phyloP scores from a whole-genome alignment of 2,329 filamentous ascomycete genomes.

The Xylogone sp. region DNA sequence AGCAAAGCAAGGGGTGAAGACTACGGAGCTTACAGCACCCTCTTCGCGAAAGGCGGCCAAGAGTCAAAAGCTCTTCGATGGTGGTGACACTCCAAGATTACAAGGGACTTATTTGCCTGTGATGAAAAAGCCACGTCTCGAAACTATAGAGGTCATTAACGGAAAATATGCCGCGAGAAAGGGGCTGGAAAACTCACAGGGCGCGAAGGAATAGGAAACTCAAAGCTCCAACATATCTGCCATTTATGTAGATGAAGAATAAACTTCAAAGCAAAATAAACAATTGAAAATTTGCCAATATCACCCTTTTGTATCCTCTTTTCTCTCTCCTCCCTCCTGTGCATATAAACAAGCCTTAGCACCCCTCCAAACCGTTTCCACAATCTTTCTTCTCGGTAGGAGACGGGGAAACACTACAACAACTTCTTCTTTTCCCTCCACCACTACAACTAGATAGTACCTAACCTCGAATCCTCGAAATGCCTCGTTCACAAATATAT shows the following conservation, averaged over 20 bases:
- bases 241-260: background rate
- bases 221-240: constrained; percentile 16
- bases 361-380: constrained; percentile 90
- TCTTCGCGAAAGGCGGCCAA: constrained; percentile 28
- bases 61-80: constrained; percentile 46
- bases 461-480: constrained; percentile 88
- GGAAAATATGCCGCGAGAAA: constrained; percentile 59
- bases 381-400: constrained; percentile 67
- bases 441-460: constrained; percentile 86
- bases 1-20: constrained; percentile 33
- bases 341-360: constrained; percentile 79
- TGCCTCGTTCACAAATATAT: constrained; percentile 92
- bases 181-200: constrained; percentile 50
- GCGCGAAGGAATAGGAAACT: constrained; percentile 32
- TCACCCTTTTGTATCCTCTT: constrained; percentile 12
- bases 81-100: constrained; percentile 47
- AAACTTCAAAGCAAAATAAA: constrained; percentile 13
- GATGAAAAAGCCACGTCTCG: constrained; percentile 45
- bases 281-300: constrained; percentile 18
- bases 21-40: constrained; percentile 25
- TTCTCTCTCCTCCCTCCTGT: constrained; percentile 36
- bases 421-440: constrained; percentile 81
- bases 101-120: constrained; percentile 53
- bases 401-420: constrained; percentile 92
- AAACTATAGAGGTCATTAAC: constrained; percentile 52